phyloP scores from a whole-genome alignment of 2,329 filamentous ascomycete species.

The Fusarium piperis region DNA sequence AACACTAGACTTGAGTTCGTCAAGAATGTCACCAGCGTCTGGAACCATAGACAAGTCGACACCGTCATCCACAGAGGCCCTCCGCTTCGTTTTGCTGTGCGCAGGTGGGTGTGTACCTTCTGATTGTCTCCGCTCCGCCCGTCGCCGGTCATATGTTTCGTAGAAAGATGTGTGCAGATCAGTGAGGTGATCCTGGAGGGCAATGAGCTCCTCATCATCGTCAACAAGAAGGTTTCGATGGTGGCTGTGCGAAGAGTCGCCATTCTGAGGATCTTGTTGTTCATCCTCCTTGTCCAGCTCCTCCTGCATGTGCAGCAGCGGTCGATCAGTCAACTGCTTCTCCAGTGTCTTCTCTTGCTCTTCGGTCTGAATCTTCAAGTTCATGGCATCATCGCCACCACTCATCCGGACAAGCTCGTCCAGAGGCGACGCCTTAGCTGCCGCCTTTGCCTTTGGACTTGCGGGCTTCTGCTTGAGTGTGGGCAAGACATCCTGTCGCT shows the following conservation, averaged over 20 bases:
- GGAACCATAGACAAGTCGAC: conserved; percentile 70
- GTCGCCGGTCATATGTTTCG: conserved; percentile 76
- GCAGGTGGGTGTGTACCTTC: conserved; percentile 49
- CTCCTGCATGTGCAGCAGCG: conserved; percentile 91
- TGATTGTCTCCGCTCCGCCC: conserved; percentile 48
- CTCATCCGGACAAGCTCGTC: conserved; percentile 83
- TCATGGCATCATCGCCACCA: conserved; percentile 71
- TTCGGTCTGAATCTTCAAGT: conserved; percentile 79
- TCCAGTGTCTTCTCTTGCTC: conserved; percentile 89
- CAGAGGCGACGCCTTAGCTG: conserved; percentile 59
- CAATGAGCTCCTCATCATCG: conserved; percentile 83
- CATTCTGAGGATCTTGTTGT: conserved; percentile 39
- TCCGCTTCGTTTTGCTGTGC: conserved; percentile 45
- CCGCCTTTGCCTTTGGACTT: conserved; percentile 21
- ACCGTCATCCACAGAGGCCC: conserved; percentile 50
- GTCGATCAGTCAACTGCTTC: conserved; percentile 88
- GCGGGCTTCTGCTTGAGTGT: conserved; percentile 36
- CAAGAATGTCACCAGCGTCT: conserved; percentile 87
- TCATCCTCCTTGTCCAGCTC: conserved; percentile 83
- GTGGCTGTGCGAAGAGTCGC: conserved; percentile 47
- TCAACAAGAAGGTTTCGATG: conserved; percentile 81
- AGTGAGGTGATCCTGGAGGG: conserved; percentile 79
- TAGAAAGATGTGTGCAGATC: conserved; percentile 84
- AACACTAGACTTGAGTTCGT: conserved; percentile 79
- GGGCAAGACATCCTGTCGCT: conserved; percentile 67